Conservation (phyloP, 345 rosid genomes). For the Bretschneidera sinensis region DNA sequence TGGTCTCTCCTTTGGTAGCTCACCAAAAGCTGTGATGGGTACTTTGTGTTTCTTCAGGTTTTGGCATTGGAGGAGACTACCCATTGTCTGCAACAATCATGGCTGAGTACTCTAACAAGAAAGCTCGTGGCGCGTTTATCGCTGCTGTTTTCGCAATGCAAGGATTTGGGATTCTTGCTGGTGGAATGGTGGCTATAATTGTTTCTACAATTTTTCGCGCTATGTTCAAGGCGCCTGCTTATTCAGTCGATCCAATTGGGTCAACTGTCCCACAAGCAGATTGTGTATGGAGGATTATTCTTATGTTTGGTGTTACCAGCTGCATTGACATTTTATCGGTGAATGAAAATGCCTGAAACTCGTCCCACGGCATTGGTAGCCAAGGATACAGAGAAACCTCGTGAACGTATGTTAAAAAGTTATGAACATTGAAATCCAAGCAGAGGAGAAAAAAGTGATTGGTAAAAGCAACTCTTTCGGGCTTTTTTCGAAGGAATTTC, state of each 20-base stretch:
- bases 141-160: constrained; percentile 46
- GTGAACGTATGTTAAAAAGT: constrained; percentile 30
- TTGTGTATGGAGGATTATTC: constrained; percentile 33
- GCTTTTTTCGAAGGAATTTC: constrained; percentile 8
- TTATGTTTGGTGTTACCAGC: constrained; percentile 41
- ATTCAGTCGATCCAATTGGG: constrained; percentile 17
- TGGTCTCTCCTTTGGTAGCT: constrained; percentile 29
- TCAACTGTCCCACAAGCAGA: constrained; percentile 36
- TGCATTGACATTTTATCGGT: constrained; percentile 33
- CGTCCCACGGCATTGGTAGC: constrained; percentile 36
- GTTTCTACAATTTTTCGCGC: constrained; percentile 29
- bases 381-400: constrained; percentile 25
- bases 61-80: constrained; percentile 39
- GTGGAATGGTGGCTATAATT: constrained; percentile 30
- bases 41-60: constrained; percentile 33
- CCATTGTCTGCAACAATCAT: constrained; percentile 45
- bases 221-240: constrained; percentile 26
- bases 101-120: constrained; percentile 41
- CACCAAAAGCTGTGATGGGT: constrained; percentile 27
- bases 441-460: constrained; percentile 16
- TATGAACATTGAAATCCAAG: constrained; percentile 14
- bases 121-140: constrained; percentile 32
- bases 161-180: constrained; percentile 40
- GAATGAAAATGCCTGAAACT: constrained; percentile 39
- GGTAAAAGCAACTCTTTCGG: constrained; percentile 3